Evolutionary conservation across 139 green algal species (phyloP), one percentile per base, ranked within the genome.

Genomic region (Chlamydomonas incerta): DNA sequence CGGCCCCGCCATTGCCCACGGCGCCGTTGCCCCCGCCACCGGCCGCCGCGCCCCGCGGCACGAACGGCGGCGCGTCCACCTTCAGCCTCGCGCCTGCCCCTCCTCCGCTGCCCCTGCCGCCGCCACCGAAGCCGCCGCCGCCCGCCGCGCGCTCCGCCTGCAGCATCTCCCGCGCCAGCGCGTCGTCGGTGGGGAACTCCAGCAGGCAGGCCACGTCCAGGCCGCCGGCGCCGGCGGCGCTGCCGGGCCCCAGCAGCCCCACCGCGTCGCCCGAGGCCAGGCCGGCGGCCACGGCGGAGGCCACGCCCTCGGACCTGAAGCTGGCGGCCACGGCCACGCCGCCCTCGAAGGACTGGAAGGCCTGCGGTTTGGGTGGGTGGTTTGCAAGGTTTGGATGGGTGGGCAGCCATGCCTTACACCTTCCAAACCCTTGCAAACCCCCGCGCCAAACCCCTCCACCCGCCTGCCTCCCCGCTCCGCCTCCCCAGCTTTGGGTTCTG

Each of bases 131-230:
- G 4, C 37, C 41, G n/a, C 63, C n/a, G 9, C 77, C 63, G 26
- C 57, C 26, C 15, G 26, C 63, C n/a, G 77, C 77, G 29, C 77
- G 28, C 63, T 83, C 77, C 35, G 77, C 77, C 31, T 83, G 63
- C 0, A 72, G 41, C 77, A 83, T 83, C 62, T 74, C 77, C 77
- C 77, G 29, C 18, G 77, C 77, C 77, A 83, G 46, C 13, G 77
- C 77, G 37, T 83, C 46, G 26, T 83, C 77, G 9, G 63, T 83
- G 28, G 77, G 77, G 77, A 83, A 83, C 41, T 83, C 77, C 46
- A 83, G 46, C 46, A 83, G 63, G 29, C 77, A 66, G 46, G 3
- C 10, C n/a, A 83, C 77, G 63, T 66, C 46, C 29, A 83, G 46
- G 0, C 77, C 77, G 17, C 77, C 77, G 11, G 0, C 37, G 21